Conservation (phyloP, 2,329 filamentous ascomycete species). For the Clonostachys sp. region DNA sequence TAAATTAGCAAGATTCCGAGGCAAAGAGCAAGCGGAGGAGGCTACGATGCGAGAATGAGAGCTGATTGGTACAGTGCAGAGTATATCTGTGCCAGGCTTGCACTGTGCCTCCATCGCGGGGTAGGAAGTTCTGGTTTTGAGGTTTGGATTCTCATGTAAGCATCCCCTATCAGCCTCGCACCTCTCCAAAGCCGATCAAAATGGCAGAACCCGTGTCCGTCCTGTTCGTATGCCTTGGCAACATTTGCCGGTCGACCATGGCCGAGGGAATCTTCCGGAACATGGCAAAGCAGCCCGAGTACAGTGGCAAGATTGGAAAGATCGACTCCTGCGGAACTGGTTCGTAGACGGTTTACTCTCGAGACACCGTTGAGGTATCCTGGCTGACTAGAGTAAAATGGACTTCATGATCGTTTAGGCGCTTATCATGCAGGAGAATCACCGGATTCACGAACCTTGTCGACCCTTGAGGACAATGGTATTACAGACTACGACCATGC, state of each 20-base stretch:
- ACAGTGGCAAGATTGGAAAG: conserved; percentile 53
- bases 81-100: too few species aligned
- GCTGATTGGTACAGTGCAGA: too few species aligned
- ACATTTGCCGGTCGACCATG: conserved; percentile 95
- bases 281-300: conserved; percentile 56
- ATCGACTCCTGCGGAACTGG: conserved; percentile 89
- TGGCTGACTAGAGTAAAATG: neutral
- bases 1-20: too few species aligned
- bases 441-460: conserved; percentile 81
- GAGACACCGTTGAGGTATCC: neutral
- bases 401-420: conserved; percentile 30
- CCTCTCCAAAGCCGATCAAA: conserved; percentile 1
- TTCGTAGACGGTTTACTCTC: conserved; percentile 10
- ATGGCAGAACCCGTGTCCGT: conserved; percentile 57
- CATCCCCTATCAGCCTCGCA: too few species aligned
- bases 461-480: conserved; percentile 67
- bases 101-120: too few species aligned
- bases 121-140: too few species aligned
- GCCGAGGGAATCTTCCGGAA: conserved; percentile 88
- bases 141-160: too few species aligned
- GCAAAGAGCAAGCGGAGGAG: too few species aligned
- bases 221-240: conserved; percentile 93
- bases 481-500: conserved; percentile 74
- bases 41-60: too few species aligned
- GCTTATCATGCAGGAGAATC: conserved; percentile 76